Base-by-base conservation (phyloP, 805 yeast genomes). In the Candida chauliodis region DNA sequence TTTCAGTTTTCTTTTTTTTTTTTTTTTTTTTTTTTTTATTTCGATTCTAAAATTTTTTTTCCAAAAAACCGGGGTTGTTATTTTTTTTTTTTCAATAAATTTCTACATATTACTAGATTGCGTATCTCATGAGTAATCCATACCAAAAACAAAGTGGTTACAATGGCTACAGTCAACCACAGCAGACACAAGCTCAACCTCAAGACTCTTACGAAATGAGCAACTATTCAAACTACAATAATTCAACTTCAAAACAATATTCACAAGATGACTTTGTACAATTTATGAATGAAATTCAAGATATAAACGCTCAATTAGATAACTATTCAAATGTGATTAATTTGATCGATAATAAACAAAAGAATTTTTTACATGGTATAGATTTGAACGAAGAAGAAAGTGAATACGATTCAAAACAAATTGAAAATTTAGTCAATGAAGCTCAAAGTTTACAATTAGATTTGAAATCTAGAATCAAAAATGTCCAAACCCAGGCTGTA, bases 351-450 rank as follows among this genome's bases (percentile, higher is more conserved):
- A 62, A 58, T 50, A 68, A 68, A 45, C 73, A 68, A 47, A 51
- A 64, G 44, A 61, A 61, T 45, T 59, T 61, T 42, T 46, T 67
- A 36, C 72, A 67, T 43, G 73, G 67, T 38, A 52, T 67, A 42
- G 70, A 66, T 51, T 52, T 63, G 42, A 51, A 64, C 47, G 53
- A 66, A 39, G 55, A 69, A 57, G 60, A 59, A 41, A 43, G 83
- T 54, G 76, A 75, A 39, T 75, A 78, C 52, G 70, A 79, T 43
- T 81, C 88, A 61, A 74, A 76, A 47, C 88, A 86, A 61, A 73
- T 93, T 43, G 96, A 90, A 56, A 70, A 77, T 43, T 71, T 86
- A 42, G 81, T 81, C 36, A 69, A 84, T 34, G 95, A 89, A 58
- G 86, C 95, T 3, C 75, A 85, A 30, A 76, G 85, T 37, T 73